Evolutionary conservation across 1,139 yeast species (phyloP).

Genomic region (Diutina scorzettiae): DNA sequence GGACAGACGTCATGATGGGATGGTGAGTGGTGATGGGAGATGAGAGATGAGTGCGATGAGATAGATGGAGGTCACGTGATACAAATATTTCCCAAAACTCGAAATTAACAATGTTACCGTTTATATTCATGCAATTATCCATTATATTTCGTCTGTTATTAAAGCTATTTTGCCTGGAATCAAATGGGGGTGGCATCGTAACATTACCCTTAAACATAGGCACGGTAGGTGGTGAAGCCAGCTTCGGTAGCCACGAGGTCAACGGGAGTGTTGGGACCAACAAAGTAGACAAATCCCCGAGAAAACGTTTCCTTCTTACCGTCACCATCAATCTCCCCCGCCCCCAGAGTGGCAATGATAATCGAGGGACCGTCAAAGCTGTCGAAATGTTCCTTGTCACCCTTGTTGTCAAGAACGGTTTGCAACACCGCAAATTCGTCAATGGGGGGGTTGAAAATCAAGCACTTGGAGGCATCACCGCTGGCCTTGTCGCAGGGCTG

Average conservation of each 20-base stretch:
- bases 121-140: too few relatives aligned
- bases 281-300: constrained; percentile 72
- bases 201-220: constrained; percentile 83
- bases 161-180: too few relatives aligned
- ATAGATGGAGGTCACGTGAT: too few relatives aligned
- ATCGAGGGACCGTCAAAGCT: constrained; percentile 81
- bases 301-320: constrained; percentile 31
- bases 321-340: constrained; percentile 42
- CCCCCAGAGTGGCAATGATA: constrained; percentile 71
- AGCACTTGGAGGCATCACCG: constrained; percentile 52
- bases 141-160: too few relatives aligned
- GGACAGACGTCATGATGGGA: constrained; percentile 54
- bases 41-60: too few relatives aligned
- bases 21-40: not conserved
- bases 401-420: constrained; percentile 37
- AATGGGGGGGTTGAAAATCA: constrained; percentile 88
- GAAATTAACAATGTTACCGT: too few relatives aligned
- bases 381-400: constrained; percentile 34
- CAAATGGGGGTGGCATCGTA: too few relatives aligned
- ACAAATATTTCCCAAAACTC: too few relatives aligned
- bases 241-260: constrained; percentile 39
- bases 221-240: constrained; percentile 69
- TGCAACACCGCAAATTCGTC: constrained; percentile 90
- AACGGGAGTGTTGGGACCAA: constrained; percentile 64
- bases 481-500: constrained; percentile 46